Evolutionary conservation across 148 eudicot species (phyloP), one percentile per base, ranked within the genome.

Genomic region (Vaccinium corymbosum): DNA sequence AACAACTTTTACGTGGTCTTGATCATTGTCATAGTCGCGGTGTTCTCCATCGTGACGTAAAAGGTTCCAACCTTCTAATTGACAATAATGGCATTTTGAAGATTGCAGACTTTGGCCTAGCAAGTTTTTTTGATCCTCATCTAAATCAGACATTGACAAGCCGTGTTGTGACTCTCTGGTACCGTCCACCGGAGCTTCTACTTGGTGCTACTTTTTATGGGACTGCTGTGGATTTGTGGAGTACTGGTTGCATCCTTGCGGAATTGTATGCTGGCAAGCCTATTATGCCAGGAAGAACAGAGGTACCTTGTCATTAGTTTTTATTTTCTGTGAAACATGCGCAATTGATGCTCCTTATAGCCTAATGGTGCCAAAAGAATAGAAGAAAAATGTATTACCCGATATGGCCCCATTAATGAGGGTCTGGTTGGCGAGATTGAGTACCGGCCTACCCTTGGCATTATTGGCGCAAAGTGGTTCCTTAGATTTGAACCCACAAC

Each of bases 101-200:
- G 87, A 93, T 94, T 88, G 95, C 98, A 79, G 98, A 94, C 87
- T 94, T 94, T 87, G 98, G 98, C 81, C 82, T 93, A 79, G 97
- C 98, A 49, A 94, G 92, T 88, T 90, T 91, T 81, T 94, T 84
- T 87, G 94, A 94, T 84, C 92, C 91, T 66, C 86, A 56, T 82
- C 94, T 87, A 85, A 90, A 25, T 76, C 94, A 89, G 82, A 91
- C 93, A 1, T 91, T 94, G 68, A 93, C 98, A 73, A 92, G 96
- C 88, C 94, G 94, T 79, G 98, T 94, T 88, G 98, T 94, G 52
- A 94, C 98, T n/a, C 90, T 94, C 42, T 94, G 98, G 98, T 94
- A 93, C 74, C 91, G 98, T 64, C 96, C 98, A 81, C 98, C 98
- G 10, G 98, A 94, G 86, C 94, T 94, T 83, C 86, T 94, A 64